Base-by-base conservation (phyloP, 106 monocot species). In the Dendrobium officinale region DNA sequence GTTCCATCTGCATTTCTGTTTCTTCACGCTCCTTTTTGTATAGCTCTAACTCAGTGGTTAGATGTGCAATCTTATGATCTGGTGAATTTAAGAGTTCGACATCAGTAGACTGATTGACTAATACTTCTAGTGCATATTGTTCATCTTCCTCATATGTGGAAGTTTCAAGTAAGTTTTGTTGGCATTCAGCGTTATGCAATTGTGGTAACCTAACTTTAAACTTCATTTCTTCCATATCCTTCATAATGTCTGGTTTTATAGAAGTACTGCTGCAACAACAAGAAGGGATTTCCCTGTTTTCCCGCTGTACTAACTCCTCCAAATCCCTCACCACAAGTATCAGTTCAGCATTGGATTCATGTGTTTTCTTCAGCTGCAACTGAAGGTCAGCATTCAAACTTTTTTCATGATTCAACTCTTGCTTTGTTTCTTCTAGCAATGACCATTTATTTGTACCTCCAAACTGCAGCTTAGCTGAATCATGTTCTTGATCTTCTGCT, bases 1-100 rank as follows among this genome's bases (percentile, higher is more conserved):
- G 99, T 84, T 99, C 99, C 95, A 99, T 91, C 84, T 99, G 99
- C 91, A 95, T 93, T 81, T 99, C 95, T 20, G 87, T 75, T 11
- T 93, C 91, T 66, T 99, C 99, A 26, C 91, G 91, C 22, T 99
- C 99, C 79, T 95, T 99, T 78, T 83, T 93, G 75, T 95, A 90
- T 67, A 99, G 59, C 75, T 99, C 99, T 44, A 95, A 72, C 79
- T 93, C 93, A 55, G 78, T 90, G n/a, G 58, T 90, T 77, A 95
- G 76, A 20, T 93, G 90, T 31, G 79, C 22, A 54, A 91, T 83
- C 59, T 84, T 89, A 85, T 87, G 84, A 68, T 92, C 93, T 42
- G 86, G 81, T 45, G 86, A 88, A 85, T 64, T 61, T n/a, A 58
- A 80, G 43, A 67, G 44, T 19, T 78, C 75, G 4, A 42, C 54